Percentiles rank a stretch among this genome's conserved stretches.
phyloP scores from a whole-genome alignment of 2,329 filamentous ascomycete species.

The Stenocarpella maydis region DNA sequence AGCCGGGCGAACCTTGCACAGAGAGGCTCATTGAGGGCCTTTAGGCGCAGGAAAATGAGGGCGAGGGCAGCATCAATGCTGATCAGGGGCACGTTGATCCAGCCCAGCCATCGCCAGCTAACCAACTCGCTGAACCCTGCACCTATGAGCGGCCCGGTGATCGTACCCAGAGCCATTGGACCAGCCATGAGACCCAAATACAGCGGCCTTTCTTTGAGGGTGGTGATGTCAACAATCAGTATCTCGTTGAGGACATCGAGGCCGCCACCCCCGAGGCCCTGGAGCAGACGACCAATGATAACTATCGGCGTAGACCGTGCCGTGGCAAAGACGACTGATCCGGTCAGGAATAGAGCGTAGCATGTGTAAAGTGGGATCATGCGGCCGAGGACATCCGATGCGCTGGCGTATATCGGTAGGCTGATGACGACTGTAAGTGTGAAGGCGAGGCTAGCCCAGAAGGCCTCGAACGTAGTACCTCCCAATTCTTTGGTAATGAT shows the following conservation, averaged over 20 bases:
- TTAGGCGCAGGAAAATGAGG: constrained; percentile 38
- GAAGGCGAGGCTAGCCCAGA: constrained; percentile 48
- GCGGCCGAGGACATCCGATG: constrained; percentile 45
- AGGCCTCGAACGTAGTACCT: constrained; percentile 40
- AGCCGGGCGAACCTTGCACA: constrained; percentile 37
- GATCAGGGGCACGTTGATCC: constrained; percentile 43
- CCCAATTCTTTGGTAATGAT: constrained; percentile 35
- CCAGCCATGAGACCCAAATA: constrained; percentile 41
- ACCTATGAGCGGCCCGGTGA: constrained; percentile 44
- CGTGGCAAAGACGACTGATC: constrained; percentile 47
- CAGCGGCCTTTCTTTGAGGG: constrained; percentile 42
- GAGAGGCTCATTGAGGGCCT: constrained; percentile 34
- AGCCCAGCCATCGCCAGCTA: constrained; percentile 44
- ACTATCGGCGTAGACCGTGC: constrained; percentile 40
- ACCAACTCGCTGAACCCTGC: constrained; percentile 41
- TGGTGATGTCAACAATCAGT: constrained; percentile 47
- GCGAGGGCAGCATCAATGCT: constrained; percentile 36
- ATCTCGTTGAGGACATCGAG: constrained; percentile 44
- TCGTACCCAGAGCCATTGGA: constrained; percentile 42
- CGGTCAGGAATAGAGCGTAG: constrained; percentile 45
- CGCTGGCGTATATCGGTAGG: constrained; percentile 41
- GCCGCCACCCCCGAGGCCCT: constrained; percentile 45
- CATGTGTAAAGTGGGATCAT: constrained; percentile 43
- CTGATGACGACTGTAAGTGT: constrained; percentile 40
- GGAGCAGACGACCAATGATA: constrained; percentile 41